Base-by-base conservation (phyloP, 1,139 yeast genomes). In the Hyphopichia buzzinii region DNA sequence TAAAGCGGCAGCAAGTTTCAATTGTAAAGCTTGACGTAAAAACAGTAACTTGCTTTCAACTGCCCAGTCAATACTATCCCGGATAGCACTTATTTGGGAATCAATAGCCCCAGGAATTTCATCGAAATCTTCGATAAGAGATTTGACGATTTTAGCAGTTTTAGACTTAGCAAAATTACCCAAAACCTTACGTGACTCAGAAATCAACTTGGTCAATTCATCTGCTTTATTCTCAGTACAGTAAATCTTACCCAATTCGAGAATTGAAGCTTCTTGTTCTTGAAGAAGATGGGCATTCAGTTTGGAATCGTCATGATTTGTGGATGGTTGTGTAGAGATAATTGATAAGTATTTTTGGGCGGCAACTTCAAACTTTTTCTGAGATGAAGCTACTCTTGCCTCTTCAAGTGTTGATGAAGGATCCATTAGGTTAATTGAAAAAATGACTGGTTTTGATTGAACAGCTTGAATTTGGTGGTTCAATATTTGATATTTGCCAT, bases 31-130 rank as follows among this genome's bases (percentile, higher is more conserved):
- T 61, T 92, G 97, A 47, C 96, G 82, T 56, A 94, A 72, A 54
- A 94, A 92, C 17, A 90, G 78, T 56, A 96, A 79, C 58, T 88
- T 90, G 60, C 81, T 92, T 19, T 72, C 72, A 35, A 81, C 66
- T 2, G 97, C 88, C 96, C 97, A 94, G 30, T 79, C 86, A 48
- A 92, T 85, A 53, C 90, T 79, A 39, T 86, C 89, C 50, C 79
- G 72, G 41, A 95, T 84, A 17, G 89, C 81, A 27, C 67, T 58
- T 41, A 90, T 84, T 54, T 92, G 96, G 30, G 78, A 64, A 47
- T 84, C 89, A 36, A 81, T 63, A 1, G 92, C 72, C 45, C 76
- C 72, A 13, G 89, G 84, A 41, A 88, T 75, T 30, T 62, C 61
- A 40, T 87, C 90, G 52, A 88, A 81, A 46, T 79, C 67, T 54